Evolutionary conservation across 179 eudicot species (phyloP), one percentile per base, ranked within the genome.

Genomic region (Spergularia azorica): DNA sequence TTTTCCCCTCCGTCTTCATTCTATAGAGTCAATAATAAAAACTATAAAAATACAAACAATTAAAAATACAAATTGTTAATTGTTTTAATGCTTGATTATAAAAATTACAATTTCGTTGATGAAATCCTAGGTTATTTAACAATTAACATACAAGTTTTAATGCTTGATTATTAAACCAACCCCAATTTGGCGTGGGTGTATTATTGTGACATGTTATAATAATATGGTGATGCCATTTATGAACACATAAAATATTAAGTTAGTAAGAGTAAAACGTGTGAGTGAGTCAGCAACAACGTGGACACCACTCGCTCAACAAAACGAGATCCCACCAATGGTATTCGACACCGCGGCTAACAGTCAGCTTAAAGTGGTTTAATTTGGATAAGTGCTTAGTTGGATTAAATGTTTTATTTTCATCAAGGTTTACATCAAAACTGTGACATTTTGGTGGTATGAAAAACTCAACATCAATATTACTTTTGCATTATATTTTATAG

Each of bases 261-360:
- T 7, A 46, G 9, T 6, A 46, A 46, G 50, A 46, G 50, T 46
- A 46, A 21, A 63, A 54, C 81, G 81, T 78, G 81, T 67, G 43
- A 2, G 26, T 72, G 76, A 78, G 72, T 78, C 76, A 72, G 46
- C 76, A 15, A 39, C 60, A 41, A 71, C 81, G 59, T 72, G 81
- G 26, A 1, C 65, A 72, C 26, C 62, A 77, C 70, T 50, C 11
- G 56, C 54, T 17, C 52, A 64, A 9, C 14, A 20, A 38, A 61
- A 12, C 4, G 12, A 13, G 9, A 39, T 72, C 4, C 62, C 55
- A 65, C 66, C 5, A 14, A 20, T 77, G 0, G 54, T 21, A 18
- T 38, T 41, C 63, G 56, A 52, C 80, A 71, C 55, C 60, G 56
- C 21, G 43, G 6, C 63, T 2, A 63, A 16, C 55, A 48, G 46